These are phyloP conservation scores for Sphaerulina vaccinii DNA, from an alignment of 2,329 filamentous ascomycete genomes.

Conservation along the genomic window DNA sequence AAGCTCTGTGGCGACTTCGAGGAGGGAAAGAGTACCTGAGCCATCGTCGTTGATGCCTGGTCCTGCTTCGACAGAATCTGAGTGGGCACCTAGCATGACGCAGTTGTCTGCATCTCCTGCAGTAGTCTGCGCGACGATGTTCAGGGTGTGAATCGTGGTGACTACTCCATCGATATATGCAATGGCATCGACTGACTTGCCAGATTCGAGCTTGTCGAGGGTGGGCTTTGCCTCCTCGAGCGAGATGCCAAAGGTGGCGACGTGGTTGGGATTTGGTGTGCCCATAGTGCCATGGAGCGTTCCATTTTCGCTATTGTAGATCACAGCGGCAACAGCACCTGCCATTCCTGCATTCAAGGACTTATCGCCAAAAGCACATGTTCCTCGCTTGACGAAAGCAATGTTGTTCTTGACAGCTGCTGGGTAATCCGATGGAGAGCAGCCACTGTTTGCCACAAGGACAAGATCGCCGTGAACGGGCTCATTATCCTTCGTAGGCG, in stretches of 20 bases:
- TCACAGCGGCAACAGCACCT: conserved; percentile 69
- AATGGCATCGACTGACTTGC: conserved; percentile 20
- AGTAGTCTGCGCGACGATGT: conserved; percentile 23
- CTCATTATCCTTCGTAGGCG: conserved; percentile 27
- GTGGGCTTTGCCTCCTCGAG: conserved; percentile 21
- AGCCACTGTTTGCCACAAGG: conserved; percentile 61
- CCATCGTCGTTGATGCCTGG: conserved; percentile 79
- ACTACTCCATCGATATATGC: conserved; percentile 28
- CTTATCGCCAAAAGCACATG: conserved; percentile 71
- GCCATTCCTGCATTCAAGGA: conserved; percentile 65
- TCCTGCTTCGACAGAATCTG: conserved; percentile 50
- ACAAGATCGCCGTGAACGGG: conserved; percentile 42
- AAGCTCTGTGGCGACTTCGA: conserved; percentile 62
- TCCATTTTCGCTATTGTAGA: conserved; percentile 71
- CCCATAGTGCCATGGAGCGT: conserved; percentile 52
- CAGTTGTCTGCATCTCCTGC: conserved; percentile 54
- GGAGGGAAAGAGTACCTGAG: conserved; percentile 61
- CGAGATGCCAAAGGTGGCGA: conserved; percentile 68
- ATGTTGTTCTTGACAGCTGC: conserved; percentile 60
- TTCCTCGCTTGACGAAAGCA: conserved; percentile 68
- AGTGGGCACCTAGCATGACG: conserved; percentile 39
- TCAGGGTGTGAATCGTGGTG: conserved; percentile 23
- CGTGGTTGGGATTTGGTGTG: conserved; percentile 64
- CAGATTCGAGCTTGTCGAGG: conserved; percentile 23
- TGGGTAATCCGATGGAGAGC: conserved; percentile 64